Base-by-base conservation (phyloP, 2,329 filamentous ascomycete species). In the Talaromyces sp. region DNA sequence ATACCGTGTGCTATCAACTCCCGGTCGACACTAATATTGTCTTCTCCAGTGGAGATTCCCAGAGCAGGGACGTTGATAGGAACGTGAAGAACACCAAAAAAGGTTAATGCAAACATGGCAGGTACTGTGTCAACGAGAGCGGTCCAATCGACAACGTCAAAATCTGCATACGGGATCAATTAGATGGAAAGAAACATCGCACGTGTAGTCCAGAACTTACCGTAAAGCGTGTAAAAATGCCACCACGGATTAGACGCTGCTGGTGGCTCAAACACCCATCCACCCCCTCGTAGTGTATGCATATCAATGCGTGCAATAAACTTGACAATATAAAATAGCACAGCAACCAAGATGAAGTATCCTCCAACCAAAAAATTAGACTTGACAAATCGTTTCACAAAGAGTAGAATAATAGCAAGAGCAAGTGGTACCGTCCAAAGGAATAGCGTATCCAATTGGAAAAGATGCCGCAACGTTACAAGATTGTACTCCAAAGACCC, bases 11-110 rank as follows among this genome's bases (percentile, higher is more conserved):
- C 88, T 73, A 93, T 92, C 25, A 99, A 83, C 76, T 99, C 95
- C 68, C 91, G 88, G 74, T 99, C 92, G 58, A 99, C 87, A 74
- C 96, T 89, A 35, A 96, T 86, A 73, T 98, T 91, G 74, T 99
- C 95, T 77, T 98, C 93, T 50, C 93, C 92, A 4, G 91, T 92
- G 37, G 92, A 93, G 58, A 97, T 89, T 0, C 92, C 95, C 66
- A 99, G 81, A 2, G 95, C 95, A 2, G 95, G 95, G 4, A 99
- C 93, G 72, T 99, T 99, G 79, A 99, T 99, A 0, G 95, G 95
- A 2, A 99, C 95, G 75, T 99, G 95, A 2, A 99, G 85, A 64
- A 99, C 90, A 61, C 95, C 95, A 72, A 99, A 99, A 81, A 99
- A 99, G 0, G 95, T 98, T 67, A 99, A 81, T 0, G 95, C 95